A percentile compares a stretch with the other conserved stretches of the same genome.
Evolutionary conservation across 805 yeast species (phyloP).

Genomic region (Zygosaccharomyces bailii): DNA sequence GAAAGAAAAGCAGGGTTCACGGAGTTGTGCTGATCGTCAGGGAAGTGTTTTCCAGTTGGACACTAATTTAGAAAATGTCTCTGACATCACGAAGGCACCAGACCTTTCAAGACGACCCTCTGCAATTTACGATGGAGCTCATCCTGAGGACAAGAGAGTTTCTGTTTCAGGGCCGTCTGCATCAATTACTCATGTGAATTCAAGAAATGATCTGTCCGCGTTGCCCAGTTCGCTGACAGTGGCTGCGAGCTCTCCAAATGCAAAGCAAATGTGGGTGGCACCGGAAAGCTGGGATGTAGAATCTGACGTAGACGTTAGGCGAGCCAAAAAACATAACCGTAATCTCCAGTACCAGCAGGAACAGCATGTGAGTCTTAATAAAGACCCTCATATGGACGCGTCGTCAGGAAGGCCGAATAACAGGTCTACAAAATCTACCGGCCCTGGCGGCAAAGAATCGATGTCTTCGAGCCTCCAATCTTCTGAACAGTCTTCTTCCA

Average conservation of each 20-base stretch:
- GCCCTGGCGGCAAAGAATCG: neutral
- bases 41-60: slow-evolving; percentile 23
- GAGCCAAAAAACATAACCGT: slow-evolving; percentile 14
- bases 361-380: neutral
- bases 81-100: slow-evolving; percentile 26
- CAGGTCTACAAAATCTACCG: neutral
- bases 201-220: neutral
- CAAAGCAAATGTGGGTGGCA: slow-evolving; percentile 44
- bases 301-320: slow-evolving; percentile 20
- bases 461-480: neutral
- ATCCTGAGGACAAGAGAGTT: neutral
- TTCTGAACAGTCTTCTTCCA: neutral
- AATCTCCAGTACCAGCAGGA: slow-evolving; percentile 10
- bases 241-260: neutral
- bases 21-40: neutral
- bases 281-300: slow-evolving; percentile 65
- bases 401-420: neutral
- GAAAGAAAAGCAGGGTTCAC: neutral
- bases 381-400: neutral
- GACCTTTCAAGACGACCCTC: neutral
- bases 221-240: neutral
- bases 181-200: slow-evolving; percentile 1
- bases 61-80: slow-evolving; percentile 29
- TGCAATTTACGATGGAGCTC: neutral
- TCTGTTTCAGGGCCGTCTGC: neutral